These are phyloP conservation scores for Ophioceras dolichostomum DNA, from an alignment of 2,329 filamentous ascomycete genomes.

Conservation along the genomic window DNA sequence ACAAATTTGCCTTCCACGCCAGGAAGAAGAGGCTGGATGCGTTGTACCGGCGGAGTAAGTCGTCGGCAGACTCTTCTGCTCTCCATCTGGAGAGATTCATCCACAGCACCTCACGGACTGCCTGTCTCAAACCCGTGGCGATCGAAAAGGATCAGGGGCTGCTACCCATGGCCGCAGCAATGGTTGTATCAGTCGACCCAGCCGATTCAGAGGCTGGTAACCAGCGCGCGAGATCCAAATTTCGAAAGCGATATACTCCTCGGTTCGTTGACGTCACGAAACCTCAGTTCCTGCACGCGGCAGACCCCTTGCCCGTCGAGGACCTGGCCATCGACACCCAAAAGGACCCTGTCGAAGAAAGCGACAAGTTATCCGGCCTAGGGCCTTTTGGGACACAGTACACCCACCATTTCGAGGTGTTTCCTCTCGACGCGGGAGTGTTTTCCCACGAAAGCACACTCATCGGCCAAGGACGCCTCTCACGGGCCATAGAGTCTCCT, in stretches of 20 bases:
- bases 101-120: too few relatives aligned
- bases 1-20: slow-evolving; percentile 28
- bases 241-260: slow-evolving; percentile 17
- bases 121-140: too few relatives aligned
- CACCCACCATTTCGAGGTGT: slow-evolving; percentile 49
- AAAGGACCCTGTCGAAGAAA: slow-evolving; percentile 8
- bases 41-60: slow-evolving; percentile 31
- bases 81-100: slow-evolving; percentile 22
- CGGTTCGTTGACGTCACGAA: slow-evolving; percentile 33
- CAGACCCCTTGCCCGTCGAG: slow-evolving; percentile 32
- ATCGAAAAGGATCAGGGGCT: too few relatives aligned
- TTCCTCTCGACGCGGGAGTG: slow-evolving; percentile 40
- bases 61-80: slow-evolving; percentile 11
- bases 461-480: slow-evolving; percentile 40
- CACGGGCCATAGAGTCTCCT: slow-evolving; percentile 20
- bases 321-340: slow-evolving; percentile 11
- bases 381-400: slow-evolving; percentile 50
- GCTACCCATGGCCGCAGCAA: too few relatives aligned
- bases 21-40: slow-evolving; percentile 43
- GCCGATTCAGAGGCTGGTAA: too few relatives aligned
- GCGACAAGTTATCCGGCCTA: slow-evolving; percentile 37
- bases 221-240: neutral
- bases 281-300: slow-evolving; percentile 38
- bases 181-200: too few relatives aligned
- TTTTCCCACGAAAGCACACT: slow-evolving; percentile 50